These are phyloP conservation scores for Helichrysum umbraculigerum DNA, from an alignment of 129 eudicot genomes.

Conservation along the genomic window DNA sequence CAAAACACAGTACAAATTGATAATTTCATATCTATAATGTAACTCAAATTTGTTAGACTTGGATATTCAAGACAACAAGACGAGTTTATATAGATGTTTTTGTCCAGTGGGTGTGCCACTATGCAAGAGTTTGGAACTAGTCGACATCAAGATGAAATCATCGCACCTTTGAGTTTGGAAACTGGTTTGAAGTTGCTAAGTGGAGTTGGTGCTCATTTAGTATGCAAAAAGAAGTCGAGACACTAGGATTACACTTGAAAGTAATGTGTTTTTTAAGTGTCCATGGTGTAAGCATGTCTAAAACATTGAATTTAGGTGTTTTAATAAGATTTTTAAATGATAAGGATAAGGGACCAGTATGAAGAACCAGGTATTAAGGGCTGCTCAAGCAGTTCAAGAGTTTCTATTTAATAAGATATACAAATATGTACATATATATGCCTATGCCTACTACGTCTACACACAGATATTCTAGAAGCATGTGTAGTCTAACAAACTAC, in stretches of 20 bases:
- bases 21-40: conserved; percentile 36
- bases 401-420: background rate
- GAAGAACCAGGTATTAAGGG: conserved; percentile 21
- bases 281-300: conserved; percentile 13
- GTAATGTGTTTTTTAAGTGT: conserved; percentile 11
- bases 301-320: conserved; percentile 22
- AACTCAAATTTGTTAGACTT: background rate
- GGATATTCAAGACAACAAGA: conserved; percentile 7
- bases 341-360: conserved; percentile 20
- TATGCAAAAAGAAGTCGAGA: conserved; percentile 26
- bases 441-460: no score
- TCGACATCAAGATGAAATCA: conserved; percentile 37
- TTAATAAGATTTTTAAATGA: background rate
- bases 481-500: background rate
- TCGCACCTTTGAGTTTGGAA: conserved; percentile 12
- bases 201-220: conserved; percentile 27
- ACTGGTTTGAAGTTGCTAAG: conserved; percentile 25
- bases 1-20: conserved; percentile 27
- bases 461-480: background rate
- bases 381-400: conserved; percentile 27
- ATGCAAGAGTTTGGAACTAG: conserved; percentile 33
- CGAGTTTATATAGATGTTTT: conserved; percentile 32
- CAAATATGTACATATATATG: background rate
- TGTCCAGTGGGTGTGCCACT: conserved; percentile 42
- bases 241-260: conserved; percentile 38